Percentiles rank a stretch among this genome's conserved stretches.
Evolutionary conservation across 345 rosid species (phyloP).

Genomic region (Durio zibethinus): DNA sequence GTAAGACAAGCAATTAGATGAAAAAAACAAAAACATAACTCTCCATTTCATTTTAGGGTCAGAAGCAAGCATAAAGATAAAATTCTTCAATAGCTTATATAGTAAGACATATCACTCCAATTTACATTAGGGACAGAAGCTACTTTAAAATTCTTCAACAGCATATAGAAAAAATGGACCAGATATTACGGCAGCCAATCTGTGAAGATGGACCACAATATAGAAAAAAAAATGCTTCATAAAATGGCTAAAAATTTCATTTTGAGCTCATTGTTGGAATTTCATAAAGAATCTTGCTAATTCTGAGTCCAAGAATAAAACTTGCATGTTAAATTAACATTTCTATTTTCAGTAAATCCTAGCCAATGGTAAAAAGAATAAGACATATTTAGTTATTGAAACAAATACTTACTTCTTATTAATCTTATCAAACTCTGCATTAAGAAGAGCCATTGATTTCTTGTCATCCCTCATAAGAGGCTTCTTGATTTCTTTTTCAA

Average conservation of each 20-base stretch:
- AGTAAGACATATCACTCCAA: not conserved
- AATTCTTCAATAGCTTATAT: not conserved
- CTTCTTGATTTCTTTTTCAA: constrained; percentile 84
- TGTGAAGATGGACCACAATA: not conserved
- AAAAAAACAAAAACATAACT: not conserved
- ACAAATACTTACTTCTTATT: constrained; percentile 69
- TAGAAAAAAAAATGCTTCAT: not conserved
- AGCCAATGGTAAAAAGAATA: not conserved
- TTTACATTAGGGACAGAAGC: not conserved
- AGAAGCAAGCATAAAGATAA: not conserved
- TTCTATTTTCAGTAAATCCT: not conserved
- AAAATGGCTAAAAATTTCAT: constrained; percentile 1
- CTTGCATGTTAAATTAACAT: not conserved
- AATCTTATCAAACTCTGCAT: constrained; percentile 86
- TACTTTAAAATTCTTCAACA: not conserved
- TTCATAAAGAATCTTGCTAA: not conserved
- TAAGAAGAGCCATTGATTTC: constrained; percentile 84
- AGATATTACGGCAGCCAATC: not conserved
- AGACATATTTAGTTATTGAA: not conserved
- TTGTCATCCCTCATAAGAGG: constrained; percentile 92
- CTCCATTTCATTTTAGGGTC: not conserved
- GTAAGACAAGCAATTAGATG: not conserved
- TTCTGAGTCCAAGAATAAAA: not conserved
- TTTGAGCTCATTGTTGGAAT: not conserved
- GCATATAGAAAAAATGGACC: not conserved